phyloP scores from a whole-genome alignment of 1,284 basidiomycete species.

The Irpex sp. region DNA sequence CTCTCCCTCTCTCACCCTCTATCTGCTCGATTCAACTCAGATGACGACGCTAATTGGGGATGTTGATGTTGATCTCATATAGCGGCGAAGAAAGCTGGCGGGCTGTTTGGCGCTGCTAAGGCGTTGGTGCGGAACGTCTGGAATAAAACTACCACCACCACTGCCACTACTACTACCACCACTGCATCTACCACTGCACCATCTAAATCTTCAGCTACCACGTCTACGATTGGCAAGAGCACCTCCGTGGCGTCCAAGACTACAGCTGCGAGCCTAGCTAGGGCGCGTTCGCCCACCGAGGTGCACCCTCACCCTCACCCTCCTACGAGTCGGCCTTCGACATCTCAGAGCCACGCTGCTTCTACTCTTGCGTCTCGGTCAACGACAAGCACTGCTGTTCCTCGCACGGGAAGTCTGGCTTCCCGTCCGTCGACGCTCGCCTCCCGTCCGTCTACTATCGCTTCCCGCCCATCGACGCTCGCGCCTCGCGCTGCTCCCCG shows the following conservation, averaged over 20 bases:
- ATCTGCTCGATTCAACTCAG: too few relatives aligned
- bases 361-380: too few relatives aligned
- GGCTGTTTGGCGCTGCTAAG: conserved; percentile 37
- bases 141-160: conserved; percentile 28
- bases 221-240: neutral
- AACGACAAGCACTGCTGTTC: too few relatives aligned
- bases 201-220: conserved; percentile 1
- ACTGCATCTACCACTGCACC: conserved; percentile 7
- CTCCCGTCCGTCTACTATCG: neutral
- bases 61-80: neutral
- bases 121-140: conserved; percentile 36
- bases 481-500: conserved; percentile 8
- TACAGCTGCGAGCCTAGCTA: conserved; percentile 9
- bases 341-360: too few relatives aligned
- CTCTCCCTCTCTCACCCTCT: neutral
- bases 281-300: conserved; percentile 23
- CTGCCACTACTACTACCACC: conserved; percentile 22
- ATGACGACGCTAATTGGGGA: too few relatives aligned
- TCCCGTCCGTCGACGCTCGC: conserved; percentile 18
- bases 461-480: conserved; percentile 2
- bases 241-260: conserved; percentile 5
- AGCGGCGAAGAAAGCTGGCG: conserved; percentile 27
- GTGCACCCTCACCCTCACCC: too few relatives aligned
- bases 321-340: too few relatives aligned
- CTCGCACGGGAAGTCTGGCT: conserved; percentile 15